These are phyloP conservation scores for Lentinula detonsa DNA, from an alignment of 768 basidiomycete genomes.

Conservation along the genomic window DNA sequence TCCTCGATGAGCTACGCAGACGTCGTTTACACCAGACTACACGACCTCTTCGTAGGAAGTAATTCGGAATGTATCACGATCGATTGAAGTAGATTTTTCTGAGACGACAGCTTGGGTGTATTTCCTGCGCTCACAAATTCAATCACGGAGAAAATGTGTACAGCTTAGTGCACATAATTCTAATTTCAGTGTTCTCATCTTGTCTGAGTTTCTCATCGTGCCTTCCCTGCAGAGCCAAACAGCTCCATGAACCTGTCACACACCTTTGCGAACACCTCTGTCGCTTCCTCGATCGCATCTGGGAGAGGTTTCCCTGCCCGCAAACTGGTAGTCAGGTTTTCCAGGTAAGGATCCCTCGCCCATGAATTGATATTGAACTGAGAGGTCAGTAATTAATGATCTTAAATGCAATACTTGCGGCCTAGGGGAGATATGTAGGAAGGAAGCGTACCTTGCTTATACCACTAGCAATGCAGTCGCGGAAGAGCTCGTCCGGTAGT, in stretches of 20 bases:
- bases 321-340: slow-evolving; percentile 24
- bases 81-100: too few relatives aligned
- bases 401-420: background rate
- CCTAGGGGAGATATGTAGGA: background rate
- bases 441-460: slow-evolving; percentile 30
- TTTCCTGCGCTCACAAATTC: too few relatives aligned
- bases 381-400: background rate
- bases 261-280: slow-evolving; percentile 31
- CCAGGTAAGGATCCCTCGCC: slow-evolving; percentile 38
- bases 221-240: slow-evolving; percentile 37
- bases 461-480: slow-evolving; percentile 38
- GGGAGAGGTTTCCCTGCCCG: slow-evolving; percentile 31
- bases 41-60: too few relatives aligned
- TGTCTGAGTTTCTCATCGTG: background rate
- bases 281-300: slow-evolving; percentile 38
- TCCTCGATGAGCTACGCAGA: too few relatives aligned
- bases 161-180: too few relatives aligned
- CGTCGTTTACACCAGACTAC: too few relatives aligned
- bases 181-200: too few relatives aligned
- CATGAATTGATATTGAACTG: slow-evolving; percentile 39
- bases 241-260: slow-evolving; percentile 35
- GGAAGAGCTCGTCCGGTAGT: slow-evolving; percentile 36
- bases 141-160: too few relatives aligned
- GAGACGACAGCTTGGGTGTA: too few relatives aligned
- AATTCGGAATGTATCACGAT: too few relatives aligned